phyloP scores from a whole-genome alignment of 2,329 filamentous ascomycete species.

The Knufia fluminis region DNA sequence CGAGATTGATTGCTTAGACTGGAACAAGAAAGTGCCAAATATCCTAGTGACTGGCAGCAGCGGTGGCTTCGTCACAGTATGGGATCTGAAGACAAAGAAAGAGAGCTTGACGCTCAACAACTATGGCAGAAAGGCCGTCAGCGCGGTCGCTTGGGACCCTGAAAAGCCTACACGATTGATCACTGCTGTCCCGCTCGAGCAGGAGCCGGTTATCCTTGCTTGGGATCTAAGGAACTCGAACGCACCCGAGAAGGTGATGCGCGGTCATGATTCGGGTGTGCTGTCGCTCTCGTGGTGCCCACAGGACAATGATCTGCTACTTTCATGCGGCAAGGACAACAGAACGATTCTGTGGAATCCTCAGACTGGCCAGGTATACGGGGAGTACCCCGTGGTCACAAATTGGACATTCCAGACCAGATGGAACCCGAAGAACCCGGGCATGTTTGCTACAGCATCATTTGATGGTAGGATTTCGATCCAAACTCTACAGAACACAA shows the following conservation, averaged over 20 bases:
- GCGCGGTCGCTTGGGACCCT: slow-evolving; percentile 94
- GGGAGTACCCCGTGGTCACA: slow-evolving; percentile 94
- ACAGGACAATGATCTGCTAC: slow-evolving; percentile 77
- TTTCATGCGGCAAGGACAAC: slow-evolving; percentile 96
- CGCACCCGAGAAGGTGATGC: slow-evolving; percentile 73
- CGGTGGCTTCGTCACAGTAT: slow-evolving; percentile 92
- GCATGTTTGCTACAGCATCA: slow-evolving; percentile 84
- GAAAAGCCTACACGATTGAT: slow-evolving; percentile 81
- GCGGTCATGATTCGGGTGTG: slow-evolving; percentile 90
- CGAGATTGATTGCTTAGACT: slow-evolving; percentile 91
- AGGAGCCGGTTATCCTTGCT: slow-evolving; percentile 74
- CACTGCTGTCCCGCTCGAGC: slow-evolving; percentile 84
- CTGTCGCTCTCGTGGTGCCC: slow-evolving; percentile 91
- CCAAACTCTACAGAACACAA: slow-evolving; percentile 90
- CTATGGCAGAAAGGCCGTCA: slow-evolving; percentile 79
- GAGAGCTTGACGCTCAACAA: slow-evolving; percentile 91
- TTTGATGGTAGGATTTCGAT: slow-evolving; percentile 95
- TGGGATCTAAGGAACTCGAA: slow-evolving; percentile 97
- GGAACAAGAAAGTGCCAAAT: slow-evolving; percentile 96
- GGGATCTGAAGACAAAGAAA: slow-evolving; percentile 97
- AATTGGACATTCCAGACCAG: slow-evolving; percentile 97
- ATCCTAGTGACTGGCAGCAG: slow-evolving; percentile 90
- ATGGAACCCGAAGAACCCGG: slow-evolving; percentile 89
- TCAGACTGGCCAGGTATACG: slow-evolving; percentile 74
- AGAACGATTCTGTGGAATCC: slow-evolving; percentile 94